phyloP scores from a whole-genome alignment of 768 basidiomycete genomes.

The Tricholoma terreum region DNA sequence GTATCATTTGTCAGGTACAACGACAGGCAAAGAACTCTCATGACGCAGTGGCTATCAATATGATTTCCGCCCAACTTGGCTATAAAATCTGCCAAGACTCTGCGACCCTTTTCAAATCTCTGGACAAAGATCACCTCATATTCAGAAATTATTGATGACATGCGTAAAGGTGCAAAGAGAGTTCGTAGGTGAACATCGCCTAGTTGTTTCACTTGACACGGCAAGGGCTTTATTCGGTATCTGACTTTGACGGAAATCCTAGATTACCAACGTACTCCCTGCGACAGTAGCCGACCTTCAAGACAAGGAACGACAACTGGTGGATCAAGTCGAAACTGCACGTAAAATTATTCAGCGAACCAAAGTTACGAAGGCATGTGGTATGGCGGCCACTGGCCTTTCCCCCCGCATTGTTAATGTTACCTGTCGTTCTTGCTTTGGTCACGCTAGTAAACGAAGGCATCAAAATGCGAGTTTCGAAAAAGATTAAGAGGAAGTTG shows the following conservation, averaged over 20 bases:
- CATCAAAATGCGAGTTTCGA: slow-evolving; percentile 9
- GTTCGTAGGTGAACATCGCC: not conserved
- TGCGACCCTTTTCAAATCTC: not conserved
- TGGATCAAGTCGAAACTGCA: slow-evolving; percentile 1
- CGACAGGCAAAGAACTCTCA: slow-evolving; percentile 9
- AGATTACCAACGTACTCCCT: slow-evolving; percentile 7
- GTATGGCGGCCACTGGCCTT: slow-evolving; percentile 13
- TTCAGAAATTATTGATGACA: not conserved
- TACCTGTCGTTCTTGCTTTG: slow-evolving; percentile 16
- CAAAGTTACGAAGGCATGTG: slow-evolving; percentile 11
- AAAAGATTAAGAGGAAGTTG: slow-evolving; percentile 12
- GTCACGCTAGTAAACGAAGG: slow-evolving; percentile 12
- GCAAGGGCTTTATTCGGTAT: no score
- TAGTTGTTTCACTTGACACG: not conserved
- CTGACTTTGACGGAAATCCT: not conserved
- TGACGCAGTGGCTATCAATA: slow-evolving; percentile 8
- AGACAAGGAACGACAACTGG: slow-evolving; percentile 1
- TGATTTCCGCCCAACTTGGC: slow-evolving; percentile 2
- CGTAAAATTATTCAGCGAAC: slow-evolving; percentile 7
- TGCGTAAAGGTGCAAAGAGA: not conserved
- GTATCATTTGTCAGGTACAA: slow-evolving; percentile 13
- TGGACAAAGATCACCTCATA: no score
- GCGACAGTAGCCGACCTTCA: slow-evolving; percentile 9
- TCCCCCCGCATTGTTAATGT: slow-evolving; percentile 15
- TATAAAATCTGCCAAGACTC: slow-evolving; percentile 1